A percentile compares a stretch with the other conserved stretches of the same genome.
phyloP scores from a whole-genome alignment of 352 stramenopile species.

The Albugo candida region DNA sequence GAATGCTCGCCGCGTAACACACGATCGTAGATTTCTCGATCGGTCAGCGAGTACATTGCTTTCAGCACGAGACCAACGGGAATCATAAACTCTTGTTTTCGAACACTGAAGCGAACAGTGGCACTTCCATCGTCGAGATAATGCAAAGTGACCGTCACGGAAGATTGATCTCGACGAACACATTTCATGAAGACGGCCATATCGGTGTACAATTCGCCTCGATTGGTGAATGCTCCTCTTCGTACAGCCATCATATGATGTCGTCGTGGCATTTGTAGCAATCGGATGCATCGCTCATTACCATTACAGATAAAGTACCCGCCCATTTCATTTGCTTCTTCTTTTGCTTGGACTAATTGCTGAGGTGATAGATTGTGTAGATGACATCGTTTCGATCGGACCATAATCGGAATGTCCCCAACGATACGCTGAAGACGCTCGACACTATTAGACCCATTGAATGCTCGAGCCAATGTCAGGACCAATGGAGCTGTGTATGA shows the following conservation, averaged over 20 bases:
- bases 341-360: conserved; percentile 72
- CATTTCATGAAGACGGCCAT: conserved; percentile 95
- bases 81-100: conserved; percentile 98
- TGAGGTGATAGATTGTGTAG: conserved; percentile 67
- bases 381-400: conserved; percentile 91
- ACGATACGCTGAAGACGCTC: conserved; percentile 76
- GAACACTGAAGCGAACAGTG: conserved; percentile 90
- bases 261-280: conserved; percentile 88
- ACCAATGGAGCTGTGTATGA: conserved; percentile 91
- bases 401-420: conserved; percentile 96
- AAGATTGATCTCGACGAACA: conserved; percentile 87
- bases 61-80: conserved; percentile 94
- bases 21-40: conserved; percentile 95
- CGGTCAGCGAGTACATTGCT: conserved; percentile 80
- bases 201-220: conserved; percentile 91
- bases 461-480: conserved; percentile 80
- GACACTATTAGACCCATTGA: conserved; percentile 48
- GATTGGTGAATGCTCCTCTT: conserved; percentile 94
- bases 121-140: conserved; percentile 95
- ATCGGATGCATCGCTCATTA: conserved; percentile 95
- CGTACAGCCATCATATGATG: conserved; percentile 88
- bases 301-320: conserved; percentile 99
- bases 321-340: conserved; percentile 95
- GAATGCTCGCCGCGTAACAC: conserved; percentile 87
- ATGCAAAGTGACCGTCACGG: conserved; percentile 95